Percentiles rank a stretch among this genome's conserved stretches.
These are phyloP conservation scores for Mycena metata DNA, from an alignment of 768 basidiomycete species.

Conservation along the genomic window DNA sequence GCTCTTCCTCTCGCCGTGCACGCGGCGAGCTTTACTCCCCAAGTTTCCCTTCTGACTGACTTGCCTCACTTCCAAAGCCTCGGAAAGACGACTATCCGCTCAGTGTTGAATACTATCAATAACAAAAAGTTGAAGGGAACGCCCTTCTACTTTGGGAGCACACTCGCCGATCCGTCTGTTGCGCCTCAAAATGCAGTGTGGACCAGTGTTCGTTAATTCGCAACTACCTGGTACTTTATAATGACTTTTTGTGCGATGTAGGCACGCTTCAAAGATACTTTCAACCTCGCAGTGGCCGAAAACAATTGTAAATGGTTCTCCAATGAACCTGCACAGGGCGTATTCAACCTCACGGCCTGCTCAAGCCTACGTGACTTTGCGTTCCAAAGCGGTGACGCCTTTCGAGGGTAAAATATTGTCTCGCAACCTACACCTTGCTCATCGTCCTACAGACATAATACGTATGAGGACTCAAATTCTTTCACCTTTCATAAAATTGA, in stretches of 20 bases:
- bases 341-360: constrained; percentile 38
- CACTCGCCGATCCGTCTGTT: constrained; percentile 32
- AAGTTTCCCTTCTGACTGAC: constrained; percentile 37
- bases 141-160: constrained; percentile 35
- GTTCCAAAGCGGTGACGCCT: constrained; percentile 26
- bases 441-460: constrained; percentile 31
- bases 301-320: constrained; percentile 40
- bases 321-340: constrained; percentile 31
- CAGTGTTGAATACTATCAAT: constrained; percentile 36
- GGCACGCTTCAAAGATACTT: constrained; percentile 37
- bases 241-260: not conserved
- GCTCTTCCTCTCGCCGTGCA: constrained; percentile 13
- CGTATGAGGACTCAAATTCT: constrained; percentile 15
- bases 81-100: constrained; percentile 25
- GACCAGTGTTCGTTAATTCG: constrained; percentile 27
- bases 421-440: not conserved
- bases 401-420: constrained; percentile 27
- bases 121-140: constrained; percentile 31
- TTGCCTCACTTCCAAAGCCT: constrained; percentile 29
- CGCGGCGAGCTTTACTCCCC: constrained; percentile 32
- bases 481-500: not conserved
- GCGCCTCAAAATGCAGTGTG: constrained; percentile 33
- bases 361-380: constrained; percentile 27
- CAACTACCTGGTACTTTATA: not conserved
- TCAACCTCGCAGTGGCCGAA: constrained; percentile 35